phyloP scores from a whole-genome alignment of 441 rosid genomes.

The Gossypium davidsonii region DNA sequence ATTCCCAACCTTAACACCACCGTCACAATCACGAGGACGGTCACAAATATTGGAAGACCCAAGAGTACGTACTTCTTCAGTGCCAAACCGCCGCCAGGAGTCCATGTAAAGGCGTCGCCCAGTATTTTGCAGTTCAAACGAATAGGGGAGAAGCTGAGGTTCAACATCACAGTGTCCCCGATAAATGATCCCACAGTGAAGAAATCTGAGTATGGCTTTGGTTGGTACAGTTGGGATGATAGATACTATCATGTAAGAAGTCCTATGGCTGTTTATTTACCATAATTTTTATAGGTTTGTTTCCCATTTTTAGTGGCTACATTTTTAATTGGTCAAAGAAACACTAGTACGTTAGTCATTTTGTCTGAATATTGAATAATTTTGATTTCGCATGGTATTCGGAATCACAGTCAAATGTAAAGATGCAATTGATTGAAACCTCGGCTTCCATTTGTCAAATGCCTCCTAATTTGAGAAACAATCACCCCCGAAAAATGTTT shows the following conservation, averaged over 20 bases:
- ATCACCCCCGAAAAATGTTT: no score
- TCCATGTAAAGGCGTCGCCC: slow-evolving; percentile 38
- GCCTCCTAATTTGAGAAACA: background rate
- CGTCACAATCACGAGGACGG: slow-evolving; percentile 41
- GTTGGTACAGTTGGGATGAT: slow-evolving; percentile 62
- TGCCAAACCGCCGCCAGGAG: slow-evolving; percentile 38
- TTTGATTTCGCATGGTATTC: background rate
- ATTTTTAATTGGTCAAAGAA: background rate
- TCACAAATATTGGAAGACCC: slow-evolving; percentile 51
- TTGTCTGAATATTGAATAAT: background rate
- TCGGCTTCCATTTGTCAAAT: background rate
- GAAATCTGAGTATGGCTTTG: slow-evolving; percentile 48
- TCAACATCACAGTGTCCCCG: slow-evolving; percentile 34
- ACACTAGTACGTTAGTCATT: background rate
- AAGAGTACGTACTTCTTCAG: slow-evolving; percentile 34
- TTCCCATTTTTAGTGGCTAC: background rate
- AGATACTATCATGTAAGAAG: slow-evolving; percentile 51
- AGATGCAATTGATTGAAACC: background rate
- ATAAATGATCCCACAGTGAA: background rate
- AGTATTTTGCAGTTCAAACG: slow-evolving; percentile 34
- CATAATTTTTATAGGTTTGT: slow-evolving; percentile 12
- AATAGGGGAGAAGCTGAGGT: slow-evolving; percentile 43
- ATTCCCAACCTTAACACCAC: slow-evolving; percentile 36
- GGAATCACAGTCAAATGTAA: background rate
- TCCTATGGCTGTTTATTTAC: slow-evolving; percentile 53